phyloP scores from a whole-genome alignment of 805 yeast genomes.

The Candida wancherniae region DNA sequence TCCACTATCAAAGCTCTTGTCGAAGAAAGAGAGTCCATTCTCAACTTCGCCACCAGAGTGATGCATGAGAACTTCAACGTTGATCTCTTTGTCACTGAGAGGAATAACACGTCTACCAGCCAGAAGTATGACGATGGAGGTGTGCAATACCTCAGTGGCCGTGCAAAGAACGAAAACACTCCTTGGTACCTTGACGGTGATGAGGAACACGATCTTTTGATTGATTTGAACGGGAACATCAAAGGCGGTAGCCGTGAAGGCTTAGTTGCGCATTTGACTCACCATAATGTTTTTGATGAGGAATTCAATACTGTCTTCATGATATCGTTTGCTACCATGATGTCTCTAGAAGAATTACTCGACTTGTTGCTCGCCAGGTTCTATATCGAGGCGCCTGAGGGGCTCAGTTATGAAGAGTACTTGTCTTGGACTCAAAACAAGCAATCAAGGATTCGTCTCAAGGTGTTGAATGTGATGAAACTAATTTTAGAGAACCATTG shows the following conservation, averaged over 20 bases:
- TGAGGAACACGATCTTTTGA: constrained; percentile 49
- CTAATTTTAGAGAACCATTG: constrained; percentile 65
- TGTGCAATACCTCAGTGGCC: constrained; percentile 30
- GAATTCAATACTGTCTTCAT: constrained; percentile 65
- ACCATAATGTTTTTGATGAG: constrained; percentile 59
- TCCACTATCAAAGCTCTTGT: constrained; percentile 51
- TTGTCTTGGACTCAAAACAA: constrained; percentile 70
- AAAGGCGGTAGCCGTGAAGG: constrained; percentile 84
- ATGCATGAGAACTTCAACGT: constrained; percentile 70
- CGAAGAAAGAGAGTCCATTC: constrained; percentile 64
- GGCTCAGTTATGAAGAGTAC: constrained; percentile 77
- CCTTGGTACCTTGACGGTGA: constrained; percentile 77
- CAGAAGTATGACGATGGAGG: constrained; percentile 35
- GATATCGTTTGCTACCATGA: constrained; percentile 70
- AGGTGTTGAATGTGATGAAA: constrained; percentile 65
- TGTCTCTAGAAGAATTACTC: constrained; percentile 60
- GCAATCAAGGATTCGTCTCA: constrained; percentile 58
- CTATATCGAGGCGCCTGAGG: constrained; percentile 78
- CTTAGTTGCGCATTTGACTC: constrained; percentile 73
- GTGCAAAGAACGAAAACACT: constrained; percentile 35
- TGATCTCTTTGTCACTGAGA: constrained; percentile 48
- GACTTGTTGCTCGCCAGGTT: constrained; percentile 59
- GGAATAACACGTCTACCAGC: constrained; percentile 37
- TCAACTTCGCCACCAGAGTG: constrained; percentile 70
- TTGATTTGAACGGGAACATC: constrained; percentile 64